Base-by-base conservation (phyloP, 2,329 filamentous ascomycete species). In the Fusarium lateritium region DNA sequence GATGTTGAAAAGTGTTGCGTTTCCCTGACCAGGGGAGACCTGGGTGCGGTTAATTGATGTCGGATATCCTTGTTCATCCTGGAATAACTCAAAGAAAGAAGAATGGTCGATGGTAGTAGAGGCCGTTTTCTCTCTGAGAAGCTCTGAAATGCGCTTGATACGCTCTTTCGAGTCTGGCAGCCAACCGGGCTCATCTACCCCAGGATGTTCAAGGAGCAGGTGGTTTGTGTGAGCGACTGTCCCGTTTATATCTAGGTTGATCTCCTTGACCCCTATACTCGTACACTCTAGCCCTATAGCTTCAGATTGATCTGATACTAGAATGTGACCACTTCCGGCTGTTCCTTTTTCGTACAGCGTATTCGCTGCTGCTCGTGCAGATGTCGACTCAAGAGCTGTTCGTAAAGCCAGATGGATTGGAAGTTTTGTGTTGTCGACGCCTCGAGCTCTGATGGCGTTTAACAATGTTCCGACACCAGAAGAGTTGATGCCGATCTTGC, bases 401-500 rank as follows among this genome's bases (percentile, higher is more conserved):
- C 89, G 81, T 7, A 91, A 80, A 0, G 86, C 88, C 8, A 91
- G 78, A 71, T 91, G 89, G n/a, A 89, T 84, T 0, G 89, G 89
- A 4, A 91, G 70, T 9, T 82, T 83, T 1, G 44, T 47, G 2
- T 36, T 49, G 70, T 88, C 81, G 47, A 89, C 83, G 2, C 88
- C 87, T 3, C 82, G 81, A 5, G 86, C 86, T 39, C 83, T 82
- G 62, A 91, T 88, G 1, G 89, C 89, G 63, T 91, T 91, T 10
- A 91, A 79, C 43, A 85, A 86, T 1, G 85, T 84, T 0, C 88
- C 89, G 0, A 91, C 86, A 1, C 88, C 87, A 0, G 76, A 72
- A 17, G 78, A 79, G 71, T 92, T 92, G 68, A 91, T 80, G 0
- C 89, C 89, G 22, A 91, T 90, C 76, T 92, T 92, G 15, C 88